Base-by-base conservation (phyloP, 2,329 filamentous ascomycete species). In the Pseudocercospora crystallina region DNA sequence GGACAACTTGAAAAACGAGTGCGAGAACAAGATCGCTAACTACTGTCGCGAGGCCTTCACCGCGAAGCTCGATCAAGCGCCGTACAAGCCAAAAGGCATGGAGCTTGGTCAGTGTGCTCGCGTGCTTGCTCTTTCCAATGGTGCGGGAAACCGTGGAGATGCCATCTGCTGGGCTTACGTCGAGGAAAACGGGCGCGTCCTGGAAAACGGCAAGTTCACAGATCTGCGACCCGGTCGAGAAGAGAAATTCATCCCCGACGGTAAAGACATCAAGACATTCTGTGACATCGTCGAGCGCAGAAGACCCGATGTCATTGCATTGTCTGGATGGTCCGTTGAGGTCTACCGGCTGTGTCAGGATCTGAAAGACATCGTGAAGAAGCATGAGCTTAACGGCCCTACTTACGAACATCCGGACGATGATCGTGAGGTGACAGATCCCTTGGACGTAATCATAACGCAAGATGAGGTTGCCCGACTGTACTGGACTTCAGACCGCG, bases 381-480 rank as follows among this genome's bases (percentile, higher is more conserved):
- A 89, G 55, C 86, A 89, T 66, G 81, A 86, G 43, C 77, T 99
- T 8, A 85, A 84, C 61, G 87, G 89, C 3, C 83, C 88, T 11
- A 83, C 89, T n/a, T 96, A 88, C 63, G 85, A 90, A 44, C 89
- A 96, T 1, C 46, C 51, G 14, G 87, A 92, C n/a, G 89, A 96
- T 1, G 87, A 94, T 82, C 26, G 83, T 54, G 86, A 87, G 57
- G 80, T 85, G 50, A 87, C 79, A 51, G 90, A 96, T 64, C 82
- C 83, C 9, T 77, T 99, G 29, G 92, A 97, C 52, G 87, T 97
- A 8, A 79, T 97, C 29, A 83, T 96, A 47, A 88, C 96, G 56
- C 96, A 97, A 62, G 94, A 99, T 63, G 94, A 99, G 72, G 90
- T 96, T 43, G 94, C 94, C n/a, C 84, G 94, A 38, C 80, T 97